Percentiles rank a stretch among this genome's conserved stretches.
phyloP scores from a whole-genome alignment of 2,329 filamentous ascomycete species.

The Penicillium capsulatum region DNA sequence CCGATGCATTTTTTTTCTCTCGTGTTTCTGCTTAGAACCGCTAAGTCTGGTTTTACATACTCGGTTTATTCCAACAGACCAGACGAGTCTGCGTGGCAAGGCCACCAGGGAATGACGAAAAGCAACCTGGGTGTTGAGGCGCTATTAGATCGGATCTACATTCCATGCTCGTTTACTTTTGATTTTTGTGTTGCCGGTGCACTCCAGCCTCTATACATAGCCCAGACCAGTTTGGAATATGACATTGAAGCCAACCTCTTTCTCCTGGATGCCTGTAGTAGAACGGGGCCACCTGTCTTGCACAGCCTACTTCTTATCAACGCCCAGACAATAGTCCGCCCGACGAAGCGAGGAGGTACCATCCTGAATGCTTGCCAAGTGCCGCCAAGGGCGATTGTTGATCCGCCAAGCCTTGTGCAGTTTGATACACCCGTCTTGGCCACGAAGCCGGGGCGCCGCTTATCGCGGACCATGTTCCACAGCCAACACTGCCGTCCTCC shows the following conservation, averaged over 20 bases:
- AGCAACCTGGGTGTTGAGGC: conserved; percentile 16
- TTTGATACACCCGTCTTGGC: conserved; percentile 24
- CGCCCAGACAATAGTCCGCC: conserved; percentile 13
- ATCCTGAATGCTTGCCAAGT: conserved; percentile 21
- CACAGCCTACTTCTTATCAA: conserved; percentile 9
- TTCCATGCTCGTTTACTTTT: conserved; percentile 5
- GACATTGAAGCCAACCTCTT: not conserved
- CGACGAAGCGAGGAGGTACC: conserved; percentile 14
- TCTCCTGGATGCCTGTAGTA: not conserved
- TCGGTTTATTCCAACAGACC: no score
- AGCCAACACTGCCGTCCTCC: not conserved
- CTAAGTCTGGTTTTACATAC: no score
- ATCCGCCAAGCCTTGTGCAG: conserved; percentile 22
- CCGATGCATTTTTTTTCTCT: conserved; percentile 10
- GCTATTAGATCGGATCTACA: conserved; percentile 12
- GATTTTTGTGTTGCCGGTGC: conserved; percentile 1
- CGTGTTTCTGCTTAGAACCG: not conserved
- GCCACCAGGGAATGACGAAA: no score
- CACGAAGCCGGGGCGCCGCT: conserved; percentile 12
- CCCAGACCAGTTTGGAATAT: conserved; percentile 10
- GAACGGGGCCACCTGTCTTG: conserved; percentile 2
- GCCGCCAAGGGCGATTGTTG: conserved; percentile 19
- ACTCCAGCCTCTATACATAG: not conserved
- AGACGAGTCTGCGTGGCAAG: no score
- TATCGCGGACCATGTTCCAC: conserved; percentile 15